Evolutionary conservation across 108 stramenopile genomes (phyloP).

Genomic region (Cylindrotheca closterium): DNA sequence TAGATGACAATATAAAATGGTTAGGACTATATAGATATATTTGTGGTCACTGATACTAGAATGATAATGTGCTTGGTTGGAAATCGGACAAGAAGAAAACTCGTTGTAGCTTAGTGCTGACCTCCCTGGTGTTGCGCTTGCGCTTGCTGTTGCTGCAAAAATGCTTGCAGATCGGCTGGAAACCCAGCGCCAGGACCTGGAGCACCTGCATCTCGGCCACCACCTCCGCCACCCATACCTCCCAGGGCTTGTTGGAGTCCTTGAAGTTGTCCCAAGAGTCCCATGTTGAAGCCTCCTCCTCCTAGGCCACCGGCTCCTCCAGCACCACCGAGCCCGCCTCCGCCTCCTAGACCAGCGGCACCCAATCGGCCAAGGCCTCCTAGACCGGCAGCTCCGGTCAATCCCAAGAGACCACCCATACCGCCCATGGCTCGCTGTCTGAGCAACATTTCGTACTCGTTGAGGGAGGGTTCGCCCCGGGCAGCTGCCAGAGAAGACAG

Average conservation of each 20-base stretch:
- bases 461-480: not conserved
- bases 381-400: not conserved
- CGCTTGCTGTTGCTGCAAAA: not conserved
- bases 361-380: not conserved
- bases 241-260: not conserved
- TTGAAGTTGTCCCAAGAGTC: not conserved
- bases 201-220: not conserved
- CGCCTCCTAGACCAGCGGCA: not conserved
- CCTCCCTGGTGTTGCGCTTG: too few species aligned
- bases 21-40: too few species aligned
- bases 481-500: not conserved
- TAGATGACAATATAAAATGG: too few species aligned
- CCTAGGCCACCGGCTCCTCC: not conserved
- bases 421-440: not conserved
- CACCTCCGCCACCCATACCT: not conserved
- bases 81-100: too few species aligned
- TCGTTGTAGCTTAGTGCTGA: too few species aligned
- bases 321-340: not conserved
- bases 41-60: too few species aligned
- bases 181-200: too few species aligned
- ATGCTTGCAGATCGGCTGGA: not conserved
- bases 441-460: not conserved
- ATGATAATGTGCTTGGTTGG: too few species aligned
- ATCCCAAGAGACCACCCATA: not conserved
- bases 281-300: not conserved